Conservation (phyloP, 2,329 filamentous ascomycete genomes). For the Zymoseptoria ardabiliae region DNA sequence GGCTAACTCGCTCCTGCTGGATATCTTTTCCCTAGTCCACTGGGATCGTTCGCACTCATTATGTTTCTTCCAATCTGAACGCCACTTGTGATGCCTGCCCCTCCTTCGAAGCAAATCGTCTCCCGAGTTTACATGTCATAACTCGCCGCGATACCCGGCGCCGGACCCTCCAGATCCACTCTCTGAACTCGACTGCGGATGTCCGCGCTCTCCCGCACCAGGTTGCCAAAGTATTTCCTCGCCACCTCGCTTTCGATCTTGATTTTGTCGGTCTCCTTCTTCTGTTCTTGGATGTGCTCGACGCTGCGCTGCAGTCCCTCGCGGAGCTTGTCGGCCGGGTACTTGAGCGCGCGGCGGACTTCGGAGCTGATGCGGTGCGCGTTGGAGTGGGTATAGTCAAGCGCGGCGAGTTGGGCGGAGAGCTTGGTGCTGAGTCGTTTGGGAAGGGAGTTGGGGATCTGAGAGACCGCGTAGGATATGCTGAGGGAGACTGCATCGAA, state of each 20-base stretch:
- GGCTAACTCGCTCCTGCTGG: background rate
- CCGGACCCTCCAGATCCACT: constrained; percentile 47
- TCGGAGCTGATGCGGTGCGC: constrained; percentile 74
- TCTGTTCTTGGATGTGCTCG: constrained; percentile 69
- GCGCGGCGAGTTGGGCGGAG: constrained; percentile 64
- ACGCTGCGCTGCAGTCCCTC: constrained; percentile 76
- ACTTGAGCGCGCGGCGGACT: constrained; percentile 80
- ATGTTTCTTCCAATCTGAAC: background rate
- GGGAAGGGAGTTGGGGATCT: constrained; percentile 84
- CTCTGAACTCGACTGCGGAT: constrained; percentile 43
- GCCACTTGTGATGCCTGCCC: background rate
- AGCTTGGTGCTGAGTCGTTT: constrained; percentile 80
- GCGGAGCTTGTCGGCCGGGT: constrained; percentile 79
- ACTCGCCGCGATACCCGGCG: constrained; percentile 35
- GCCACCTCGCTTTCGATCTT: constrained; percentile 79
- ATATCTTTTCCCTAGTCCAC: background rate
- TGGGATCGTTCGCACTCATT: background rate
- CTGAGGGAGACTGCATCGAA: constrained; percentile 58
- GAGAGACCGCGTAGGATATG: constrained; percentile 71
- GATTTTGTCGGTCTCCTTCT: constrained; percentile 76
- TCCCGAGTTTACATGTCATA: constrained; percentile 23
- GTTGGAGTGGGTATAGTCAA: constrained; percentile 92
- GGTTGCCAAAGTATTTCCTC: constrained; percentile 80
- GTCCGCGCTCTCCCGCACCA: constrained; percentile 58
- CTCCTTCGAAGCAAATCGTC: background rate